Evolutionary conservation across 495 filamentous ascomycete species (phyloP), one percentile per base, ranked within the genome.

Genomic region (Trichoderma gamsii): DNA sequence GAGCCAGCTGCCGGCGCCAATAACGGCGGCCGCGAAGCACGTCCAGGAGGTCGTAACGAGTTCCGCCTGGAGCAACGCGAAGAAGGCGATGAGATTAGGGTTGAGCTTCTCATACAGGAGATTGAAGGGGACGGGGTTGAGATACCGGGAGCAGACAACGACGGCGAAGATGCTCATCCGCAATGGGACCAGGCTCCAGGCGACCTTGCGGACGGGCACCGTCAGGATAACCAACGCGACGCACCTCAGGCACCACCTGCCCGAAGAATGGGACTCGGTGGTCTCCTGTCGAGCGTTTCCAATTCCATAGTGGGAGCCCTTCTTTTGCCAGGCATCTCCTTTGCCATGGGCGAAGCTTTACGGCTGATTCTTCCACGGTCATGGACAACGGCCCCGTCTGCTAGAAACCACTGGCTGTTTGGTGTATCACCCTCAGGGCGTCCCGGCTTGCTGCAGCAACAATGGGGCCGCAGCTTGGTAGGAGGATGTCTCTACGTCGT

Each of bases 401-500:
- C 69, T 11, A 49, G 51, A 21, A 65, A 65, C 18, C 23, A 61
- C 25, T 61, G 56, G 56, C 56, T 61, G 25, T 61, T 61, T 61
- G 56, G 56, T 4, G 23, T 25, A 13, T 61, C 56, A 9, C 56
- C 56, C 2, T 61, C 65, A 25, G 65, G 44, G 29, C 66, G 66
- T 9, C 66, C 66, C 43, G 88, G 91, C 1, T 79, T 94, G 25
- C 78, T 96, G 35, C 90, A 93, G 73, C 80, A 84, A 56, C 82
- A 84, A 29, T 95, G 92, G 89, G 92, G 91, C 9, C 83, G 92
- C 64, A 95, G 89, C 71, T 80, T 95, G 3, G 82, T 90, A 7
- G 92, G 92, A 15, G 92, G 92, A 0, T 94, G 90, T 75, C 79
- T 91, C 59, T 93, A 91, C 70, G 87, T 93, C 61, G 84, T 93